Percentiles rank a stretch among this genome's conserved stretches.
These are phyloP conservation scores for Cystoderma amianthinum DNA, from an alignment of 768 basidiomycete genomes.

Conservation along the genomic window DNA sequence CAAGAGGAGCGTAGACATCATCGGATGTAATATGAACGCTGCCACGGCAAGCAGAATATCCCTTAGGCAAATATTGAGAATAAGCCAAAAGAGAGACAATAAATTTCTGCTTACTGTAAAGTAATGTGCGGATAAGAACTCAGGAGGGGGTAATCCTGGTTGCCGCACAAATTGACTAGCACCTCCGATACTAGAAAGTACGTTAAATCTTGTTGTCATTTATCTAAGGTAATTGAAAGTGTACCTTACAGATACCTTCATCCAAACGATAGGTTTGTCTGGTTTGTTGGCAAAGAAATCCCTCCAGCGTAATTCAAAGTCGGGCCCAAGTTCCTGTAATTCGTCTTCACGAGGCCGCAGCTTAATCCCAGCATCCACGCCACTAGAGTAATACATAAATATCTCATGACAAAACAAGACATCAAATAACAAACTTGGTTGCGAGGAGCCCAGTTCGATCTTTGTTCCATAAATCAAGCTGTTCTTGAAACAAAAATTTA, in stretches of 20 bases:
- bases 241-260: neutral
- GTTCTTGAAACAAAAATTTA: neutral
- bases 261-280: constrained; percentile 27
- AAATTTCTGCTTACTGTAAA: constrained; percentile 20
- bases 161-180: no score
- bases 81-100: neutral
- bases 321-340: constrained; percentile 25
- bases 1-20: constrained; percentile 16
- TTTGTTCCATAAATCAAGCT: neutral
- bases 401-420: neutral
- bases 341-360: constrained; percentile 29
- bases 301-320: constrained; percentile 26
- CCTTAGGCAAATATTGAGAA: constrained; percentile 7
- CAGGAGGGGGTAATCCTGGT: no score
- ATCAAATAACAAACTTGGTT: neutral
- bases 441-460: neutral
- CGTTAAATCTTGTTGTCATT: neutral
- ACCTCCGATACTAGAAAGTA: neutral
- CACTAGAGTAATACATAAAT: constrained; percentile 22
- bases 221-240: neutral
- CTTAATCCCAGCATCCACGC: constrained; percentile 30
- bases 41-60: constrained; percentile 29
- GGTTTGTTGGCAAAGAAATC: constrained; percentile 23
- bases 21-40: constrained; percentile 29
- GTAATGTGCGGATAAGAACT: constrained; percentile 18